Percentiles rank a stretch among this genome's conserved stretches.
These are phyloP conservation scores for Ambrosiella cleistominuta DNA, from an alignment of 2,329 filamentous ascomycete genomes.

Conservation along the genomic window DNA sequence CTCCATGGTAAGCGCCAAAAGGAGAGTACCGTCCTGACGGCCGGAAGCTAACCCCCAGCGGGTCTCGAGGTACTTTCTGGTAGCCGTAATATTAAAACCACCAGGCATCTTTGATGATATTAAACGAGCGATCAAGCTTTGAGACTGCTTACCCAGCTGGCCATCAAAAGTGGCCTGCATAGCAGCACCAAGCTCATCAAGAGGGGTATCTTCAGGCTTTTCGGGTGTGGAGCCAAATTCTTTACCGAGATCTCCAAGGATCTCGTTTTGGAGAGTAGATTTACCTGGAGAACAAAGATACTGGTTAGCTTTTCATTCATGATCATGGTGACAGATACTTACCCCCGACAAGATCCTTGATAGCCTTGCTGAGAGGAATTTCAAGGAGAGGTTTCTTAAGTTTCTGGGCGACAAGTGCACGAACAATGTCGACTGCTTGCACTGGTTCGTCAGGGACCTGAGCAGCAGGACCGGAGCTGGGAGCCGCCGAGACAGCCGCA, in stretches of 20 bases:
- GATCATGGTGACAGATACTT: slow-evolving; percentile 22
- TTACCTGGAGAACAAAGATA: slow-evolving; percentile 44
- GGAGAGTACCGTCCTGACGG: slow-evolving; percentile 75
- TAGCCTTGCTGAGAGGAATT: slow-evolving; percentile 84
- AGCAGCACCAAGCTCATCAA: slow-evolving; percentile 83
- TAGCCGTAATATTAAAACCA: slow-evolving; percentile 94
- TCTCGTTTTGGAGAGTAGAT: slow-evolving; percentile 96
- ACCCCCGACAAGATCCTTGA: slow-evolving; percentile 97
- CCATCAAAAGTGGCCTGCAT: slow-evolving; percentile 99
- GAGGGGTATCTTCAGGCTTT: slow-evolving; percentile 91
- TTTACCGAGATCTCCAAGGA: slow-evolving; percentile 90
- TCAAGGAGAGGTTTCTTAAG: slow-evolving; percentile 86
- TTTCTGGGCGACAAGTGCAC: slow-evolving; percentile 85
- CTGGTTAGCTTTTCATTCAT: background rate
- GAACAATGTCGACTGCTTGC: slow-evolving; percentile 73
- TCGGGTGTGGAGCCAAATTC: slow-evolving; percentile 97
- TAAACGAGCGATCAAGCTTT: slow-evolving; percentile 78
- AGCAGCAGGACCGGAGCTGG: slow-evolving; percentile 70
- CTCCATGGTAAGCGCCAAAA: slow-evolving; percentile 85
- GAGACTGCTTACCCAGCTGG: slow-evolving; percentile 90
- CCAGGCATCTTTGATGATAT: slow-evolving; percentile 99
- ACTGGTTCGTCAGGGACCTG: slow-evolving; percentile 76
- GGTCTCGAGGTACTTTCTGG: slow-evolving; percentile 87
- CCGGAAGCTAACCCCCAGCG: slow-evolving; percentile 78
- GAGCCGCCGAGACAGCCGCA: slow-evolving; percentile 38